phyloP scores from a whole-genome alignment of 1,139 yeast species.

The Nakaseomyces uthaithaninus region DNA sequence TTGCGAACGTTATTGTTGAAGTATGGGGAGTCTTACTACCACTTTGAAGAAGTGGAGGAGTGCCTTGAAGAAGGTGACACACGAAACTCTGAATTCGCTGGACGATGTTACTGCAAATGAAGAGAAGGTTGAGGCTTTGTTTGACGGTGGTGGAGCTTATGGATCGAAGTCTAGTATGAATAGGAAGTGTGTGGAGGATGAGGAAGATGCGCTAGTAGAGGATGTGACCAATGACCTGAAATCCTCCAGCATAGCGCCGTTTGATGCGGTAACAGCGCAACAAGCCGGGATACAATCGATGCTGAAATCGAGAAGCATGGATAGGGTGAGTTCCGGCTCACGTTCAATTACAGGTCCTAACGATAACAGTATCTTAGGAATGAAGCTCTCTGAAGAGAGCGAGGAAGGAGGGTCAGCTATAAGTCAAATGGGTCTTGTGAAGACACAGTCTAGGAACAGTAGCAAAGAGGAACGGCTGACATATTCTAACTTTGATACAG shows the following conservation, averaged over 20 bases:
- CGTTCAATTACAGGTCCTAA: background rate
- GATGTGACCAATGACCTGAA: slow-evolving; percentile 4
- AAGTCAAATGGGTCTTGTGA: slow-evolving; percentile 17
- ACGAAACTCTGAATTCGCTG: slow-evolving; percentile 19
- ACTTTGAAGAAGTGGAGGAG: slow-evolving; percentile 21
- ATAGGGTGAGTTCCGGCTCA: slow-evolving; percentile 21
- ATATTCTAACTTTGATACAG: slow-evolving; percentile 30
- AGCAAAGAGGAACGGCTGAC: slow-evolving; percentile 13
- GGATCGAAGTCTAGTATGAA: background rate
- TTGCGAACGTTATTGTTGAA: too few relatives aligned
- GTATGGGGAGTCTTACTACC: slow-evolving; percentile 12
- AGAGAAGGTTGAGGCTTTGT: slow-evolving; percentile 21
- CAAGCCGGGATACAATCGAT: slow-evolving; percentile 1
- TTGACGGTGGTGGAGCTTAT: slow-evolving; percentile 11
- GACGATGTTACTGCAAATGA: slow-evolving; percentile 19
- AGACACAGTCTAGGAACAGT: slow-evolving; percentile 1
- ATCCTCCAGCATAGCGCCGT: slow-evolving; percentile 1
- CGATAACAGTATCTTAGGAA: slow-evolving; percentile 11
- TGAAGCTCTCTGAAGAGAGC: slow-evolving; percentile 21
- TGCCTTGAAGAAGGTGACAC: slow-evolving; percentile 19
- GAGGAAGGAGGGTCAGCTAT: slow-evolving; percentile 13
- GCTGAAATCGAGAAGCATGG: slow-evolving; percentile 10
- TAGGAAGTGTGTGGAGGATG: slow-evolving; percentile 1
- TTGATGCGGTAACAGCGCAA: slow-evolving; percentile 1
- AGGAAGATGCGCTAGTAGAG: slow-evolving; percentile 2